phyloP scores from a whole-genome alignment of 768 basidiomycete genomes.

The Kondoa subrosea region DNA sequence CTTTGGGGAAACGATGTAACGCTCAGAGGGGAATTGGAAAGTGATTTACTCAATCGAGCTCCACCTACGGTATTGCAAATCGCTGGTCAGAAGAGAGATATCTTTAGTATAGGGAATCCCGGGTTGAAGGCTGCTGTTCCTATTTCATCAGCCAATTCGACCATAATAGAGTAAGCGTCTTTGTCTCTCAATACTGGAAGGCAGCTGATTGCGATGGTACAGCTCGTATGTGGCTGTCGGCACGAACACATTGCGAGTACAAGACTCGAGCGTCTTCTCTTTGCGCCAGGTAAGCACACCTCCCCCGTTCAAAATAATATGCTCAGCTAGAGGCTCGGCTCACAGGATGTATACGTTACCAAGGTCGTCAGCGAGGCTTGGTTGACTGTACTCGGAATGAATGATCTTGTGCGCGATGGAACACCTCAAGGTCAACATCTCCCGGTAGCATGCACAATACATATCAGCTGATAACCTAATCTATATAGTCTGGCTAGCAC shows the following conservation, averaged over 20 bases:
- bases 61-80: neutral
- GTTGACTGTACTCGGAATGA: neutral
- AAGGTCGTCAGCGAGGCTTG: neutral
- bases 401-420: neutral
- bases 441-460: no score
- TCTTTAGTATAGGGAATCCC: neutral
- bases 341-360: neutral
- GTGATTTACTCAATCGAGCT: neutral
- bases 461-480: no score
- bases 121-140: neutral
- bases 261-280: neutral
- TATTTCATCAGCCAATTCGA: neutral
- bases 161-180: neutral
- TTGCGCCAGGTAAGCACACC: neutral
- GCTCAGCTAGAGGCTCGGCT: neutral
- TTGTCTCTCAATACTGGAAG: neutral
- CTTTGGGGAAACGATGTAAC: neutral
- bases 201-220: neutral
- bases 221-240: neutral
- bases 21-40: neutral
- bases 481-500: neutral
- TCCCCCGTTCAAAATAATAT: no score
- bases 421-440: neutral
- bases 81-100: neutral
- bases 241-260: neutral